Evolutionary conservation across 768 basidiomycete genomes (phyloP), one percentile per base, ranked within the genome.

Genomic region (Lentinula edodes): DNA sequence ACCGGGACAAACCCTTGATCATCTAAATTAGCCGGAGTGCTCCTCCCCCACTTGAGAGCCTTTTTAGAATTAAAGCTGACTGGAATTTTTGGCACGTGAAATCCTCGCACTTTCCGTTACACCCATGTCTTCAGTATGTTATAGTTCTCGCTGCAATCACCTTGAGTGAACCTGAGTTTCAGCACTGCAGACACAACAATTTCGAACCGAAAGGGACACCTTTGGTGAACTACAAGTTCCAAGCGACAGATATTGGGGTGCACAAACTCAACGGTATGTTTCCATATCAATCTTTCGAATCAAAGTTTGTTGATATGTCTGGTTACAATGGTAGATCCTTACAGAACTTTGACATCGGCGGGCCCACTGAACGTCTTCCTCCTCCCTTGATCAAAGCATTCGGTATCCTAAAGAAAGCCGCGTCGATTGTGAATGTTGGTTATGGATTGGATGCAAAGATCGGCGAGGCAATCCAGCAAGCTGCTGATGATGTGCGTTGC

Each of bases 261-360:
- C 95, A n/a, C 97, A 98, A 76, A 99, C 97, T n/a, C 96, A 98
- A 71, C 83, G 97, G 91, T 90, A 66, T 23, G 76, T 70, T 5
- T 35, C 10, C 20, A 6, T 5, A 20, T 41, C 42, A 20, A 8
- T 9, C 16, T 34, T 45, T 10, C 34, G 15, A 5, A n/a, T 23
- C 51, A 16, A 36, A 42, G 2, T 35, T 52, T 28, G 28, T 9
- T 38, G 32, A 12, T 34, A 39, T 50, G 32, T 20, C 16, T 10
- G 38, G 34, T 9, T 12, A n/a, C 35, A 41, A 23, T 38, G 62
- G 4, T 66, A 93, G 93, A 52, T 96, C 94, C 23, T 79, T 98
- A 63, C 91, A 95, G 74, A 99, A 99, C 75, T 99, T 99, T 68
- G 95, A 99, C 72, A 99, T 99, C 66, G 97, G 97, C 61, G 97